Evolutionary conservation across 306 rosid species (phyloP), one percentile per base, ranked within the genome.

Genomic region (Pterocarpus macrocarpus): DNA sequence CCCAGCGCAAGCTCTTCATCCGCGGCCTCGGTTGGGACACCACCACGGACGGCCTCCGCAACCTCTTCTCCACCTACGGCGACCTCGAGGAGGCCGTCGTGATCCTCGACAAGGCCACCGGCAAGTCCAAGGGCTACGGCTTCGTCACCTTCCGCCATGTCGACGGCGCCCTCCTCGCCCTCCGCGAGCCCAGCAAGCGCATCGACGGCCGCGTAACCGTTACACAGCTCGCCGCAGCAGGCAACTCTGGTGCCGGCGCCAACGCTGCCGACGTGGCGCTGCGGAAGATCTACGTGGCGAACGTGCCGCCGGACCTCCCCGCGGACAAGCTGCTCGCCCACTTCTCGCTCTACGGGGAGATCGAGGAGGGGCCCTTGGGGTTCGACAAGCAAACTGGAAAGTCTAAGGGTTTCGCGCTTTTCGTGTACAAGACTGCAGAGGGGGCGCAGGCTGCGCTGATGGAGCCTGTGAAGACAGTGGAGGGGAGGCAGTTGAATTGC

Each of bases 11-110:
- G 91, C 91, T 96, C 36, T 96, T 96, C 84, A 81, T 96, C 80
- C 94, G 99, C 1, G 99, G 99, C 30, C 97, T 96, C 13, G 98
- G 99, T 1, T 96, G 97, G 92, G 99, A 96, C 63, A 96, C 99
- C 30, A 89, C 97, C 72, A 89, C 97, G 10, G 99, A 96, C 2
- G 93, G 97, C 55, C 96, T 96, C 71, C 98, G 99, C 0, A 59
- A 83, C 7, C 93, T 96, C 50, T 96, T 96, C 84, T 92, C 99
- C 16, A 9, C 97, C n/a, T 96, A 53, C 71, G 99, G 99, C 2
- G 97, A 92, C 65, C 94, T 96, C 14, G 99, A 96, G 43, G 99
- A 96, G 64, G 99, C 99, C 1, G 85, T 96, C 3, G 99, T 96
- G 0, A 96, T 96, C 15, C 79, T 92, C 28, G 99, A 96, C 56